A percentile compares a stretch with the other conserved stretches of the same genome.
Conservation (phyloP, 345 rosid species). For the Aurinia saxatilis region DNA sequence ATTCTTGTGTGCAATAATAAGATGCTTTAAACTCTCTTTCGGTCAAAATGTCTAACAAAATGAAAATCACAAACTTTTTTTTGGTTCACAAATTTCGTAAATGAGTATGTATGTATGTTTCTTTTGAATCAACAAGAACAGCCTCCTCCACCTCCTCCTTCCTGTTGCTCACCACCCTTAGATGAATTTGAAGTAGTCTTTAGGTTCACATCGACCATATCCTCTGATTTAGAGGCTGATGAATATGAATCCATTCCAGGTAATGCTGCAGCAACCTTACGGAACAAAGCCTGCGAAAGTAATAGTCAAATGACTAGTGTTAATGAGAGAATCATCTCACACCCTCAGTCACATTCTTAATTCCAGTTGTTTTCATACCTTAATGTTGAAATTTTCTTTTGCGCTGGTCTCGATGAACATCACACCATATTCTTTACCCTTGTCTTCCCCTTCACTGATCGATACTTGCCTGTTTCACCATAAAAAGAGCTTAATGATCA, state of each 20-base stretch:
- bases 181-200: slow-evolving; percentile 63
- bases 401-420: slow-evolving; percentile 96
- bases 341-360: background rate
- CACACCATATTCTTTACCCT: slow-evolving; percentile 67
- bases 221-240: slow-evolving; percentile 66
- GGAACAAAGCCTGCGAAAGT: slow-evolving; percentile 66
- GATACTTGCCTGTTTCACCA: slow-evolving; percentile 72
- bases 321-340: background rate
- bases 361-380: slow-evolving; percentile 34
- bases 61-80: slow-evolving; percentile 6
- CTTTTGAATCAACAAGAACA: slow-evolving; percentile 55
- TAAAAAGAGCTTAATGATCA: background rate
- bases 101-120: no score
- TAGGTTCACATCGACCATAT: slow-evolving; percentile 95
- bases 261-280: slow-evolving; percentile 89
- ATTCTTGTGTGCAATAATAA: no score
- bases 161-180: slow-evolving; percentile 64
- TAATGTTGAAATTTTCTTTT: slow-evolving; percentile 84
- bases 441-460: slow-evolving; percentile 82
- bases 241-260: slow-evolving; percentile 92
- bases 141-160: slow-evolving; percentile 39
- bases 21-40: background rate
- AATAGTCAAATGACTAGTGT: background rate
- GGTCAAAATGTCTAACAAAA: background rate
- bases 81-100: background rate